Base-by-base conservation (phyloP, 768 basidiomycete species). In the Imleria badia region DNA sequence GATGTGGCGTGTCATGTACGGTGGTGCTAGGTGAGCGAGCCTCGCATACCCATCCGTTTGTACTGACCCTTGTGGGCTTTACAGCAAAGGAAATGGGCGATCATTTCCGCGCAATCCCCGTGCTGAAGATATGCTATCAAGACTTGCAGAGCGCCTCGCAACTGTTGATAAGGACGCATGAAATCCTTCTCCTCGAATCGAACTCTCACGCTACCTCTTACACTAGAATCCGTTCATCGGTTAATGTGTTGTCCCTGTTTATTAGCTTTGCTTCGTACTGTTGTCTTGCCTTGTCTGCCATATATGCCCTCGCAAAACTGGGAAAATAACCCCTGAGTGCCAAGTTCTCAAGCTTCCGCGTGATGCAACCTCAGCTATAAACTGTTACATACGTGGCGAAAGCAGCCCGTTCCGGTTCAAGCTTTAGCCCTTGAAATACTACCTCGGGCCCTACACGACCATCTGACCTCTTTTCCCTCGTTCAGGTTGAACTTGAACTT, bases 81-180 rank as follows among this genome's bases (percentile, higher is more conserved):
- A 54, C 54, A 86, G 86, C 23, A 72, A 70, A 29, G 89, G 90
- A 9, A 83, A 90, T 65, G 91, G 91, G 5, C 76, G 73, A 65
- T 74, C 70, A 17, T 92, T 87, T 63, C 84, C 85, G 17, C 81
- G 81, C 41, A 90, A 89, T 68, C 82, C 86, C 1, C 77, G 76
- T 43, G 78, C 88, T 20, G 85, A 90, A 42, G 81, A 80, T 45
- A 76, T 86, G 74, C 73, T 93, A 30, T 77, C 77, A n/a, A 77
- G 79, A 46, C 75, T 93, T 22, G 90, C 87, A 13, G 70, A 64
- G 30, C 83, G 82, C 52, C 75, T 92, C 31, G 80, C 81, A 15
- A 78, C 81, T 52, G 73, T 72, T 22, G 87, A 89, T 64, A 76
- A 77, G 63, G 71, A 81, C 38, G 68, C 67, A 48, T 81, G 59